Evolutionary conservation across 176 grass and related monocot species (phyloP).

Genomic region (Rhynchospora pubera): DNA sequence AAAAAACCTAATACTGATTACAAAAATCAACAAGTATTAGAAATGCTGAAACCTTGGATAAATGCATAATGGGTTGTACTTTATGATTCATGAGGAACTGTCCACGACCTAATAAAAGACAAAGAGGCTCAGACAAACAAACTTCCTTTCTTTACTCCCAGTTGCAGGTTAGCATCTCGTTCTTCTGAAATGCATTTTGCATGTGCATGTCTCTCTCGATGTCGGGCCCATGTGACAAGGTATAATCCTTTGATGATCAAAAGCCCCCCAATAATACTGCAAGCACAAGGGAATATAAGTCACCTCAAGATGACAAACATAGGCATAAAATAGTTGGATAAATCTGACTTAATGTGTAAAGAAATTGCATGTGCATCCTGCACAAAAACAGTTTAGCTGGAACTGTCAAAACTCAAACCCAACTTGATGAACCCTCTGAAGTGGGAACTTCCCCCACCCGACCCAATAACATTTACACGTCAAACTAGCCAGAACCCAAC

Average conservation of each 20-base stretch:
- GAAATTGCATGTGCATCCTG: background rate
- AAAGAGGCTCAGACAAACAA: constrained; percentile 23
- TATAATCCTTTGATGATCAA: constrained; percentile 78
- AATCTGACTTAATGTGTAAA: background rate
- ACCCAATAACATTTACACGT: background rate
- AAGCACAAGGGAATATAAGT: constrained; percentile 22
- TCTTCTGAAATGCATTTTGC: constrained; percentile 34
- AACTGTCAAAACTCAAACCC: background rate
- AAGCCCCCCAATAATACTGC: constrained; percentile 87
- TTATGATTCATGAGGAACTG: constrained; percentile 54
- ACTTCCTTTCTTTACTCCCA: constrained; percentile 32
- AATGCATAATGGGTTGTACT: constrained; percentile 5
- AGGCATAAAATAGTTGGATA: constrained; percentile 7
- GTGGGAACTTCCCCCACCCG: background rate
- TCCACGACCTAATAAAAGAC: constrained; percentile 48
- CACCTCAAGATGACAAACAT: constrained; percentile 19
- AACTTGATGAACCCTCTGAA: background rate
- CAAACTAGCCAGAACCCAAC: background rate
- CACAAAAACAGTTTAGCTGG: background rate
- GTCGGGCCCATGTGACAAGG: constrained; percentile 72
- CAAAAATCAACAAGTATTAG: constrained; percentile 17
- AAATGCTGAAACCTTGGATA: background rate
- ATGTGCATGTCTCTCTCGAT: constrained; percentile 48
- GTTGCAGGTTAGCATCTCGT: constrained; percentile 23
- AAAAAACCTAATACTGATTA: constrained; percentile 20